Percentiles rank a stretch among this genome's conserved stretches.
Evolutionary conservation across 1,284 basidiomycete species (phyloP).

Genomic region (Phellinidium pouzarii): DNA sequence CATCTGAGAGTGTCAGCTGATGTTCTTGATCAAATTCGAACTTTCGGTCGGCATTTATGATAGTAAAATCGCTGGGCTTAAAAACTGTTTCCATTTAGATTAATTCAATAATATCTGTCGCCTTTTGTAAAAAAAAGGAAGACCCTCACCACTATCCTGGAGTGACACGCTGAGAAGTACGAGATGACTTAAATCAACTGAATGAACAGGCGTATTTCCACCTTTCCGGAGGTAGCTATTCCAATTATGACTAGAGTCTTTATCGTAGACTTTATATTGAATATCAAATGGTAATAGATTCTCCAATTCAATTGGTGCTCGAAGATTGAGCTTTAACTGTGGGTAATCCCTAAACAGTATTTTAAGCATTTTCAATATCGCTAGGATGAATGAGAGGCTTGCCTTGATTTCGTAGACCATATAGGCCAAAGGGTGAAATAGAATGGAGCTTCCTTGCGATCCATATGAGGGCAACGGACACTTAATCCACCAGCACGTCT

Average conservation of each 20-base stretch:
- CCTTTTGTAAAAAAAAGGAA: background rate
- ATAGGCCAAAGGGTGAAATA: conserved; percentile 89
- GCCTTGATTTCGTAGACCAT: conserved; percentile 58
- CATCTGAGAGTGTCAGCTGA: conserved; percentile 69
- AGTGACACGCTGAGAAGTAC: conserved; percentile 88
- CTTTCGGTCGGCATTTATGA: conserved; percentile 91
- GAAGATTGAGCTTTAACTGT: conserved; percentile 77
- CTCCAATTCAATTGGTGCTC: conserved; percentile 96
- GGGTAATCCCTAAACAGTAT: conserved; percentile 66
- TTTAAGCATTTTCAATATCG: conserved; percentile 1
- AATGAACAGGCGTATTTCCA: conserved; percentile 95
- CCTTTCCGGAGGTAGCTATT: conserved; percentile 91
- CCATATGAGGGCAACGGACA: conserved; percentile 83
- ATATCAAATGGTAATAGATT: conserved; percentile 95
- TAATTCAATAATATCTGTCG: background rate
- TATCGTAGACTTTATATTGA: conserved; percentile 95
- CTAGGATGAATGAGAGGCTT: conserved; percentile 20
- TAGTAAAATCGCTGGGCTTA: conserved; percentile 96
- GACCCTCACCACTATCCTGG: conserved; percentile 83
- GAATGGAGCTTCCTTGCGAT: conserved; percentile 85
- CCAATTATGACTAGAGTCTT: conserved; percentile 88
- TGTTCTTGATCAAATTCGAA: conserved; percentile 87
- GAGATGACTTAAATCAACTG: conserved; percentile 91
- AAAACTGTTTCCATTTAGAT: conserved; percentile 50
- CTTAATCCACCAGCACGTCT: conserved; percentile 28